Evolutionary conservation across 225 moss, liverwort and hornwort species (phyloP), one percentile per base, ranked within the genome.

Genomic region (Climacium dendroides): DNA sequence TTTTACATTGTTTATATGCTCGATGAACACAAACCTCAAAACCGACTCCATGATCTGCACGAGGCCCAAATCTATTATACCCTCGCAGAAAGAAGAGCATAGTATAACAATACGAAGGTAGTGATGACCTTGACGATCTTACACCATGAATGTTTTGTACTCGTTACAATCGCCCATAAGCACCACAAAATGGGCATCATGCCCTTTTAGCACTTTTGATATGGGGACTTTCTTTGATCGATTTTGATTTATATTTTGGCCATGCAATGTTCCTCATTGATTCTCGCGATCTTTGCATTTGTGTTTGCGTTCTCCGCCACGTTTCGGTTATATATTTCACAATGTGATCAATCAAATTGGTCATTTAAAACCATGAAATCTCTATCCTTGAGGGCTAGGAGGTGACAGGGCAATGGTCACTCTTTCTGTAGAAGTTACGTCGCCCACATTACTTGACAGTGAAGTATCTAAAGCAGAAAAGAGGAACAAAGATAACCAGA

Each of bases 41-140:
- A 95, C 92, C 79, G 91, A 94, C 88, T 96, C 96, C 96, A 96
- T 95, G 60, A 96, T 93, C 96, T 96, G 93, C 89, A 89, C 69
- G 54, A 89, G 77, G 73, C 35, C 78, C 55, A 82, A 89, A 83
- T 20, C 6, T 16, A 29, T 85, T 57, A 61, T 62, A 39, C 70
- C 70, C 85, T 47, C 80, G 41, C 29, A 57, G 35, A 73, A 81
- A 50, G 15, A 61, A 60, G 48, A 83, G 43, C 63, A 22, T 69
- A 17, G 24, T 35, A 19, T 55, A 87, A 29, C 67, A 39, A 45
- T 45, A 65, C 19, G 47, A 62, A 54, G 63, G 37, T 41, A 87
- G 61, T 32, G 53, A 81, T 63, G 25, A 64, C 43, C 64, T 69
- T 37, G 48, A 80, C 66, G 34, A 72, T 37, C 60, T 47, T 69